These are phyloP conservation scores for Ophiostoma ulmi DNA, from an alignment of 2,329 filamentous ascomycete species.

Conservation along the genomic window DNA sequence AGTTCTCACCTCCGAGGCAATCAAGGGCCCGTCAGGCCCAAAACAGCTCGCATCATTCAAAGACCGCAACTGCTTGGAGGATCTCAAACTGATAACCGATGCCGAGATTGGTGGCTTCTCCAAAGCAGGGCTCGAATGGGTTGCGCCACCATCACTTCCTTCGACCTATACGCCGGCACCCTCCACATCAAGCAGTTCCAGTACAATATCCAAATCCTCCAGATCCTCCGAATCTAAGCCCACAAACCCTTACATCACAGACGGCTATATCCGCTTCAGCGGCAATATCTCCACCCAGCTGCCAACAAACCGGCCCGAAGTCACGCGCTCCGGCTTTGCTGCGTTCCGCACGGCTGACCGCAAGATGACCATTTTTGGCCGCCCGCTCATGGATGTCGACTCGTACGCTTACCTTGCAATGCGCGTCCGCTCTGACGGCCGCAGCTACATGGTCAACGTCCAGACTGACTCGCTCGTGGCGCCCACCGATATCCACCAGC, in stretches of 20 bases:
- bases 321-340: conserved; percentile 79
- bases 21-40: conserved; percentile 60
- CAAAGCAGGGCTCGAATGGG: conserved; percentile 63
- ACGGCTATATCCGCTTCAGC: conserved; percentile 72
- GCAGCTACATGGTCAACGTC: conserved; percentile 90
- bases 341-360: conserved; percentile 82
- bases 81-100: conserved; percentile 79
- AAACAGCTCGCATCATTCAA: conserved; percentile 62
- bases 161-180: conserved; percentile 17
- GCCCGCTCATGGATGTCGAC: conserved; percentile 81
- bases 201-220: background rate
- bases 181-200: background rate
- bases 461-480: conserved; percentile 85
- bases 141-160: conserved; percentile 34
- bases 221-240: background rate
- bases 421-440: conserved; percentile 82
- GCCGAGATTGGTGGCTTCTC: conserved; percentile 83
- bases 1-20: conserved; percentile 66
- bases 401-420: conserved; percentile 82
- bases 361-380: conserved; percentile 75
- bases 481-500: conserved; percentile 92
- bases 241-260: conserved; percentile 16
- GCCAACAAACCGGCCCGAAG: conserved; percentile 65
- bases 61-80: conserved; percentile 41
- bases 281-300: conserved; percentile 83